Evolutionary conservation across 2,329 filamentous ascomycete genomes (phyloP).

Genomic region (Diaporthe aspalathi): DNA sequence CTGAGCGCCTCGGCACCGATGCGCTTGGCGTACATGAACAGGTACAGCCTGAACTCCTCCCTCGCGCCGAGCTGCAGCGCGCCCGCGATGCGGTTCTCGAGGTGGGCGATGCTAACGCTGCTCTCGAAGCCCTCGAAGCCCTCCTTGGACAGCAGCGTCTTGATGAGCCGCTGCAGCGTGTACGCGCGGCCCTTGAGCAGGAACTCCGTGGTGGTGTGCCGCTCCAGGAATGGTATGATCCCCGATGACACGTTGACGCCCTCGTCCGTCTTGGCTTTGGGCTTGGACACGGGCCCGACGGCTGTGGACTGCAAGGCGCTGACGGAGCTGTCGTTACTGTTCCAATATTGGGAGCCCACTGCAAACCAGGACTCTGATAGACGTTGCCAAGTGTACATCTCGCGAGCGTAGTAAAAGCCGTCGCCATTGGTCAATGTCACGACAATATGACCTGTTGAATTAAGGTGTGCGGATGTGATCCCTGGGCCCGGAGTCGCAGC

Average conservation of each 20-base stretch:
- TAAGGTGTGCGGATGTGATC: conserved; percentile 90
- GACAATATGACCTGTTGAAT: conserved; percentile 85
- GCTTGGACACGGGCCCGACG: conserved; percentile 66
- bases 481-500: conserved; percentile 81
- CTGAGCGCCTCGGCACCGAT: conserved; percentile 89
- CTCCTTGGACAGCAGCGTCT: conserved; percentile 86
- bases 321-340: conserved; percentile 92
- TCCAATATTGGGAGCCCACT: conserved; percentile 98
- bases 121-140: conserved; percentile 94
- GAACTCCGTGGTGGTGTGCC: conserved; percentile 93
- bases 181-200: conserved; percentile 92
- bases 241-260: conserved; percentile 80
- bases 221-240: conserved; percentile 91
- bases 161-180: conserved; percentile 90
- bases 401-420: conserved; percentile 87
- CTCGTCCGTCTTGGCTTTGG: conserved; percentile 59
- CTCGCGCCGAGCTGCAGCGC: conserved; percentile 85
- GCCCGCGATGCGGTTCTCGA: conserved; percentile 94
- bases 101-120: conserved; percentile 89
- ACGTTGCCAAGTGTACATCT: conserved; percentile 92
- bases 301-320: conserved; percentile 81
- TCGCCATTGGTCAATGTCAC: conserved; percentile 96
- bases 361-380: conserved; percentile 99
- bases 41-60: conserved; percentile 92
- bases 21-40: conserved; percentile 98